Evolutionary conservation across 2,329 filamentous ascomycete genomes (phyloP).

Genomic region (Cryphonectria naterciae): DNA sequence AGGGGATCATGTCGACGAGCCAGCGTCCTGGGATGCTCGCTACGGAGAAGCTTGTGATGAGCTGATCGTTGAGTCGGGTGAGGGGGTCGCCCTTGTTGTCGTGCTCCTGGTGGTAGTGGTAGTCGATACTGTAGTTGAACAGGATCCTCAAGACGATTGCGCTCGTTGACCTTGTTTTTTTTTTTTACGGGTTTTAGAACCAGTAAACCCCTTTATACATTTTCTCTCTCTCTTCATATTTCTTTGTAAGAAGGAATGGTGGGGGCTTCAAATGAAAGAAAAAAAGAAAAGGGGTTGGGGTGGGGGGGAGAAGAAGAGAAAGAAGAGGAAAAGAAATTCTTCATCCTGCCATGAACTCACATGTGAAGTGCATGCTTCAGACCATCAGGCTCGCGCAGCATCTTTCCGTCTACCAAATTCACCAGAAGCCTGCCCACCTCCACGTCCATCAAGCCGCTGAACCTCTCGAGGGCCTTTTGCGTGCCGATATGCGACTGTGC

Average conservation of each 20-base stretch:
- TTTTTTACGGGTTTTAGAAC: constrained; percentile 6
- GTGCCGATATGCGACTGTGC: constrained; percentile 9
- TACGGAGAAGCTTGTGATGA: constrained; percentile 32
- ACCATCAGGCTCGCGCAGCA: neutral
- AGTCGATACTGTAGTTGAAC: constrained; percentile 37
- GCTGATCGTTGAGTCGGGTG: constrained; percentile 29
- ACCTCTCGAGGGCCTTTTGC: neutral
- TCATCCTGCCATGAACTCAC: neutral
- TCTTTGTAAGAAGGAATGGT: too few relatives aligned
- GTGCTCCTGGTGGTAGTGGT: constrained; percentile 14
- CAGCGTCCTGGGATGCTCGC: constrained; percentile 32
- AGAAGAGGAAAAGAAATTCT: neutral
- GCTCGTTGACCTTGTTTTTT: constrained; percentile 33
- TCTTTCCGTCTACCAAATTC: neutral
- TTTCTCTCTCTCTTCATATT: neutral
- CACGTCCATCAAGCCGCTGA: neutral
- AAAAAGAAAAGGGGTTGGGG: neutral
- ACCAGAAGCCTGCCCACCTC: neutral
- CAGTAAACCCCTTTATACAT: neutral
- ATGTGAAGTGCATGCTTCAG: constrained; percentile 17
- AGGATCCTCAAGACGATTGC: constrained; percentile 35
- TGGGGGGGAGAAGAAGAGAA: too few relatives aligned
- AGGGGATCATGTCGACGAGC: constrained; percentile 37
- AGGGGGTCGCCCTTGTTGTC: constrained; percentile 32
- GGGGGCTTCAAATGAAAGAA: too few relatives aligned